Conservation (phyloP, 2,329 filamentous ascomycete genomes). For the Diaporthe capsici region DNA sequence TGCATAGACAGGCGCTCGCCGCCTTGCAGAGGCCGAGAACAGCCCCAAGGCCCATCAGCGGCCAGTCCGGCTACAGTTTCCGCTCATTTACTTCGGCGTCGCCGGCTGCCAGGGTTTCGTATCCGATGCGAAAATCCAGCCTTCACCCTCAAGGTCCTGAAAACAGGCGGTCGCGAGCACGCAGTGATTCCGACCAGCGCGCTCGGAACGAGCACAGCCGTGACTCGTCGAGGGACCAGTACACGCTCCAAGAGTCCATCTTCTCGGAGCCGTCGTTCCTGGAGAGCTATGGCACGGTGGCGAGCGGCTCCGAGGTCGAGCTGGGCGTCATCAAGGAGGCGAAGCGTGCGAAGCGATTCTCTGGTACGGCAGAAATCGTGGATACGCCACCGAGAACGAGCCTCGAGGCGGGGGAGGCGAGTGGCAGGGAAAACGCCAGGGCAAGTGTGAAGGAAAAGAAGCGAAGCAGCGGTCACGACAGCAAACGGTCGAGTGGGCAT, state of each 20-base stretch:
- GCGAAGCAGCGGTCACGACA: neutral
- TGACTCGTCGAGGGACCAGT: slow-evolving; percentile 39
- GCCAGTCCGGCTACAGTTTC: slow-evolving; percentile 37
- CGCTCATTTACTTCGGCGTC: slow-evolving; percentile 35
- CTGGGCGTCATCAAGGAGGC: slow-evolving; percentile 12
- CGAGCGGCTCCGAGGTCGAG: slow-evolving; percentile 21
- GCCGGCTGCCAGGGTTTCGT: slow-evolving; percentile 18
- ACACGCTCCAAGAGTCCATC: slow-evolving; percentile 38
- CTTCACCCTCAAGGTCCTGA: slow-evolving; percentile 6
- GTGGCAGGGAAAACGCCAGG: neutral
- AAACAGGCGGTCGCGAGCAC: slow-evolving; percentile 16
- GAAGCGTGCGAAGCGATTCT: slow-evolving; percentile 15
- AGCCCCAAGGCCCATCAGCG: slow-evolving; percentile 19
- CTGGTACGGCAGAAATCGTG: slow-evolving; percentile 24
- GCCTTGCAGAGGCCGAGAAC: slow-evolving; percentile 31
- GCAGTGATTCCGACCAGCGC: slow-evolving; percentile 10
- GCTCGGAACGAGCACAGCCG: slow-evolving; percentile 22
- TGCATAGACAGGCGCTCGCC: slow-evolving; percentile 35
- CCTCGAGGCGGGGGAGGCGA: neutral
- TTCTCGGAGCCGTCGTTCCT: slow-evolving; percentile 38
- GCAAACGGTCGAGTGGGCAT: slow-evolving; percentile 5
- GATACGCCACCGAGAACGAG: slow-evolving; percentile 19
- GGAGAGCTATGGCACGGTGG: slow-evolving; percentile 35
- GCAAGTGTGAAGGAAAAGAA: neutral
- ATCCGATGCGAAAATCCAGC: slow-evolving; percentile 36